These are phyloP conservation scores for Kluyveromyces sp. DNA, from an alignment of 1,139 yeast species.

Conservation along the genomic window DNA sequence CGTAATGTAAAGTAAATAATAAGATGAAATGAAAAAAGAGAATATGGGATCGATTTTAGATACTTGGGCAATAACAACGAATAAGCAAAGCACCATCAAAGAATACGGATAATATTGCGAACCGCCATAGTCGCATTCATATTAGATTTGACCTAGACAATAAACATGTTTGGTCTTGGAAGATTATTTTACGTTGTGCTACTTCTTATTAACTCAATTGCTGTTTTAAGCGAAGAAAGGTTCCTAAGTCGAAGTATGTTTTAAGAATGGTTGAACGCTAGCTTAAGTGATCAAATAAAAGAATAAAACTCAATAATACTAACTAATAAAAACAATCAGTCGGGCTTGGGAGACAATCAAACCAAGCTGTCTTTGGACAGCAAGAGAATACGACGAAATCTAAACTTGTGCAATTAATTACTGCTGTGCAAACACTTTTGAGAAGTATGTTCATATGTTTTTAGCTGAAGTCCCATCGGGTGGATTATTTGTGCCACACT, in stretches of 20 bases:
- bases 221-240: conserved; percentile 76
- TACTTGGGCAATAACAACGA: no score
- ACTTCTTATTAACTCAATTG: conserved; percentile 65
- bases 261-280: not conserved
- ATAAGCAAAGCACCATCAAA: no score
- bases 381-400: conserved; percentile 44
- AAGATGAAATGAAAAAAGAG: no score
- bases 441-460: conserved; percentile 39
- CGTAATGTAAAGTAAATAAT: no score
- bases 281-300: not conserved
- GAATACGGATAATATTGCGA: no score
- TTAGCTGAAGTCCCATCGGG: no score
- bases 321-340: conserved; percentile 25
- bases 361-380: conserved; percentile 35
- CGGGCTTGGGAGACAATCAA: conserved; percentile 40
- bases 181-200: conserved; percentile 58
- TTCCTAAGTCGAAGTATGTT: conserved; percentile 62
- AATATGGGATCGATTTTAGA: no score
- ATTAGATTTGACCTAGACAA: not conserved
- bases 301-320: not conserved
- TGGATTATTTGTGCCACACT: no score
- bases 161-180: conserved; percentile 63
- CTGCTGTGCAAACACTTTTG: conserved; percentile 68
- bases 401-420: conserved; percentile 54
- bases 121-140: no score